These are phyloP conservation scores for Sugiyamaella americana DNA, from an alignment of 805 yeast genomes.

Conservation along the genomic window DNA sequence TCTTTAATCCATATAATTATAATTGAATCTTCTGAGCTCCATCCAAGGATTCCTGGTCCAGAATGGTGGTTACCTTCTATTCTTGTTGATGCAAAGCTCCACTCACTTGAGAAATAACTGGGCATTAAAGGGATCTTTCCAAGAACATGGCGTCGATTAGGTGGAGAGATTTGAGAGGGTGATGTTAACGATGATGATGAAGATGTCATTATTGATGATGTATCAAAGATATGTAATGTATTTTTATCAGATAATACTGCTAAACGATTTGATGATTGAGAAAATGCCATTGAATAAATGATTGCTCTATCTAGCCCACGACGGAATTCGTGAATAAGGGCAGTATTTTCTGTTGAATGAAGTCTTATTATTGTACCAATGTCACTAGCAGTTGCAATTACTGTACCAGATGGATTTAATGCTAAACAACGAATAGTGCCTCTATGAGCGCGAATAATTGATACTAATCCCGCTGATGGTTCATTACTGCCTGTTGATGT, in stretches of 20 bases:
- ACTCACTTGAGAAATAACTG: conserved; percentile 70
- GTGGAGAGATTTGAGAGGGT: conserved; percentile 6
- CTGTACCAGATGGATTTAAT: conserved; percentile 54
- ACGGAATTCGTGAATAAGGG: conserved; percentile 74
- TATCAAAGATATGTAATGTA: conserved; percentile 79
- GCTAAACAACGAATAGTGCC: conserved; percentile 57
- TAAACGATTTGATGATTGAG: conserved; percentile 65
- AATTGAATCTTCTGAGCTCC: conserved; percentile 70
- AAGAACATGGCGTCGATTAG: conserved; percentile 55
- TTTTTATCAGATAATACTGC: conserved; percentile 87
- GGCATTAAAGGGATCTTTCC: conserved; percentile 61
- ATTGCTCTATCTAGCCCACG: conserved; percentile 84
- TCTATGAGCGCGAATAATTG: conserved; percentile 74
- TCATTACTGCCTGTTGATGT: background rate
- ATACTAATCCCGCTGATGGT: conserved; percentile 42
- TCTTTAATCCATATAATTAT: conserved; percentile 64
- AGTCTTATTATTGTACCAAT: conserved; percentile 77
- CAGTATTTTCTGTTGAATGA: conserved; percentile 62
- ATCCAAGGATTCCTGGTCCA: conserved; percentile 49
- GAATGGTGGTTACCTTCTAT: conserved; percentile 31
- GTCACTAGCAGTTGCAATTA: conserved; percentile 75
- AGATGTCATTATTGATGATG: conserved; percentile 23
- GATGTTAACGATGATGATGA: conserved; percentile 7
- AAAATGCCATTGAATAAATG: conserved; percentile 76
- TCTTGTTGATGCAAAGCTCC: conserved; percentile 80